These are phyloP conservation scores for Leucocoprinus sp. DNA, from an alignment of 768 basidiomycete species.

Conservation along the genomic window DNA sequence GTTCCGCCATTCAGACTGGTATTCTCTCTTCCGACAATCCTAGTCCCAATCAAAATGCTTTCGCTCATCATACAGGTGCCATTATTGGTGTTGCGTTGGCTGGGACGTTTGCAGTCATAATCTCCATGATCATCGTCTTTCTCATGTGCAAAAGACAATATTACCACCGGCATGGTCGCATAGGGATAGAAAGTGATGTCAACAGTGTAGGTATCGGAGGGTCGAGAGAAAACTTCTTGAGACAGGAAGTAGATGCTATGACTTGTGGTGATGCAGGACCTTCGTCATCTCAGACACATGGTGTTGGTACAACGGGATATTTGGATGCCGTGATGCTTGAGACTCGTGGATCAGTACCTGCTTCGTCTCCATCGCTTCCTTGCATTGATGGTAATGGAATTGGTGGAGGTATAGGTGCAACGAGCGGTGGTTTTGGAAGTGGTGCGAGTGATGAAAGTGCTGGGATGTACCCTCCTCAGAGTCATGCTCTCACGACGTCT, in stretches of 20 bases:
- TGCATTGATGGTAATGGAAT: conserved; percentile 10
- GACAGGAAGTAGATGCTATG: conserved; percentile 8
- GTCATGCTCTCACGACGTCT: neutral
- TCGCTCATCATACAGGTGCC: conserved; percentile 29
- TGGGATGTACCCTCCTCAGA: conserved; percentile 7
- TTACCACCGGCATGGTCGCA: conserved; percentile 12
- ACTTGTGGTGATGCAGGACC: conserved; percentile 18
- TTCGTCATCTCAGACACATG: conserved; percentile 14
- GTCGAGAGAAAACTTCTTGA: conserved; percentile 18
- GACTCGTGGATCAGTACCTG: conserved; percentile 10
- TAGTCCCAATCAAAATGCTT: conserved; percentile 16
- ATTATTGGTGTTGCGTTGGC: conserved; percentile 31
- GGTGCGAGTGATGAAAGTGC: conserved; percentile 19
- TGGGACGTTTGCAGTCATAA: conserved; percentile 19
- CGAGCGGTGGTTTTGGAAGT: conserved; percentile 12
- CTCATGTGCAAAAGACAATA: conserved; percentile 24
- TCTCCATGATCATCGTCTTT: conserved; percentile 24
- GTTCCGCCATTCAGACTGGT: conserved; percentile 20
- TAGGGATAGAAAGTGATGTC: too few species aligned
- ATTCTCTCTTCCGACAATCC: conserved; percentile 23
- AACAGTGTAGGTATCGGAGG: neutral
- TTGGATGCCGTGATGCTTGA: neutral
- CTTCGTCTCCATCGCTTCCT: conserved; percentile 3
- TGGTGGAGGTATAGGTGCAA: conserved; percentile 10
- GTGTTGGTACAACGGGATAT: neutral